Conservation (phyloP, 495 filamentous ascomycete genomes). For the Neurospora intermedia region DNA sequence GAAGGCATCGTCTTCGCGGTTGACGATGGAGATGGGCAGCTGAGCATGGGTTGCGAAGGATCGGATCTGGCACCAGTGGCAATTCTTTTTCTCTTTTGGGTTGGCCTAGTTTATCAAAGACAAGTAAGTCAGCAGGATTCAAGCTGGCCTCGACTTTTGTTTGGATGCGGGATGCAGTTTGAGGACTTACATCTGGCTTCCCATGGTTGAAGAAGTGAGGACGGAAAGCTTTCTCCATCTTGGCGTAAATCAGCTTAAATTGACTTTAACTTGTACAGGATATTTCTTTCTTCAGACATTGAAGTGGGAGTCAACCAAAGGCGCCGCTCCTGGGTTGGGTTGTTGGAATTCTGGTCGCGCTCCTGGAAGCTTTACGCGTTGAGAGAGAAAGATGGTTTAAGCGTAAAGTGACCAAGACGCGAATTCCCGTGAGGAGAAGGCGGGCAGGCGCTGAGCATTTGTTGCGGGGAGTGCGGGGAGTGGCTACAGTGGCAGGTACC, state of each 20-base stretch:
- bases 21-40: constrained; percentile 38
- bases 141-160: neutral
- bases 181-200: constrained; percentile 20
- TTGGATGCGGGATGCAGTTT: neutral
- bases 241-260: neutral
- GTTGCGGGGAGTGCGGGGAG: neutral
- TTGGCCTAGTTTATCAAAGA: constrained; percentile 6
- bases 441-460: neutral
- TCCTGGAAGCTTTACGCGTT: neutral
- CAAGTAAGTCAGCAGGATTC: neutral
- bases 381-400: neutral
- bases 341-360: neutral
- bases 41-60: constrained; percentile 28
- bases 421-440: neutral
- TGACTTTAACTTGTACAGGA: neutral
- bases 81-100: constrained; percentile 22
- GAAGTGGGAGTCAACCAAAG: neutral
- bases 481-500: neutral
- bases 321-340: neutral
- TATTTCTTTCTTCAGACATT: neutral
- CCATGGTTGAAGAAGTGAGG: constrained; percentile 35
- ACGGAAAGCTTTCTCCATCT: constrained; percentile 28
- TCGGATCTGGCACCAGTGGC: constrained; percentile 43
- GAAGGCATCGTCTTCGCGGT: constrained; percentile 27
- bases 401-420: neutral